A percentile compares a stretch with the other conserved stretches of the same genome.
Evolutionary conservation across 768 basidiomycete genomes (phyloP).

Genomic region (Phanerochaete carnosa): DNA sequence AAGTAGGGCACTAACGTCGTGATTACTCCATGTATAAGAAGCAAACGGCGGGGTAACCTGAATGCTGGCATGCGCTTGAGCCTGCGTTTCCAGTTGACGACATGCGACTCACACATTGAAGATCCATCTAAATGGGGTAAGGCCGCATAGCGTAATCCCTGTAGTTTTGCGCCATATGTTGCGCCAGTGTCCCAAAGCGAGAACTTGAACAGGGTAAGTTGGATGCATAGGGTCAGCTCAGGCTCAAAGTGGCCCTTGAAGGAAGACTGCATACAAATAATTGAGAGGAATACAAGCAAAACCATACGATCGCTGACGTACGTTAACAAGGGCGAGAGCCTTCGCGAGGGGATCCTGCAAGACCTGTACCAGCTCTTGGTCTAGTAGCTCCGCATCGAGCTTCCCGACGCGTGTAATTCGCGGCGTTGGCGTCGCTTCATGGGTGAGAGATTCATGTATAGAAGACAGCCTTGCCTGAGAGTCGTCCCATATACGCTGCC

Average conservation of each 20-base stretch:
- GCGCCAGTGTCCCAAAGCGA: conserved; percentile 80
- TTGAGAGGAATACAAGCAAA: background rate
- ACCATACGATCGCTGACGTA: conserved; percentile 32
- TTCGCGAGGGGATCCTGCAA: conserved; percentile 79
- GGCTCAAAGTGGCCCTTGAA: conserved; percentile 65
- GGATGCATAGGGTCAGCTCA: conserved; percentile 68
- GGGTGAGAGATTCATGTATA: conserved; percentile 40
- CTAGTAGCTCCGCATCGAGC: conserved; percentile 87
- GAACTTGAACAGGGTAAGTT: conserved; percentile 72
- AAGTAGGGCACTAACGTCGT: conserved; percentile 79
- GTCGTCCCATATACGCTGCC: conserved; percentile 64
- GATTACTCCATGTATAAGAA: conserved; percentile 66
- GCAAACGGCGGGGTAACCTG: conserved; percentile 56
- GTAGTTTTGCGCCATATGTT: conserved; percentile 81
- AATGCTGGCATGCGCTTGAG: conserved; percentile 41
- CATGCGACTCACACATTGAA: background rate
- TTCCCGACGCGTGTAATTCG: conserved; percentile 83
- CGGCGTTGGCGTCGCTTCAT: conserved; percentile 28
- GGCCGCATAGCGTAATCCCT: conserved; percentile 64
- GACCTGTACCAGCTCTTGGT: conserved; percentile 80
- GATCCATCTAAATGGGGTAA: conserved; percentile 12
- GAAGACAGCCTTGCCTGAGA: conserved; percentile 53
- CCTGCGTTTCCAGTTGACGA: background rate
- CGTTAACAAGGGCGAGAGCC: conserved; percentile 65
- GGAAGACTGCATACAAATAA: conserved; percentile 39